Evolutionary conservation across 129 eudicot genomes (phyloP), one percentile per base, ranked within the genome.

Genomic region (Oenanthe sinensis): DNA sequence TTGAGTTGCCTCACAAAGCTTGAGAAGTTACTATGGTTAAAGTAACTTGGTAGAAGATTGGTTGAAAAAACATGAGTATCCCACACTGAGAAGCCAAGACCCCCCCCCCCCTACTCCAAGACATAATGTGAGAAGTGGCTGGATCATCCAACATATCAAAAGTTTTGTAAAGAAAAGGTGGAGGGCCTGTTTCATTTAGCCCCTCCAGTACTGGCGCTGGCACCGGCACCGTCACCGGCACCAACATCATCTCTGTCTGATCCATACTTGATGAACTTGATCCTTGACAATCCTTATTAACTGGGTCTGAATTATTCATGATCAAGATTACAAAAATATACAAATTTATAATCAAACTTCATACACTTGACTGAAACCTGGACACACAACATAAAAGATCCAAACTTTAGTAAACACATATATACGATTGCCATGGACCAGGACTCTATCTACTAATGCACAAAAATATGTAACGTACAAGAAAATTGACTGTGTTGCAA

Each of bases 1-100:
- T 94, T 94, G 39, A 94, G 96, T 85, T 94, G 98, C 80, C 98
- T 91, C 9, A 94, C 93, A 86, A 94, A 94, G 85, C 98, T 94
- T 11, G 98, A 94, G 90, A 94, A 94, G 74, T 94, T 94, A 63
- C 82, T 87, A 70, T 94, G 98, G 88, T 94, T 94, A 75, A 94
- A 94, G 85, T 85, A 87, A 77, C 89, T 88, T 8, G 98, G 97
- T 19, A 94, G 86, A 10, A 94, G 84, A 77, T 69, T 84, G 40
- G 88, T 85, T 54, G 98, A 83, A 22, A 94, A 91, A 52, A 89
- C 92, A 70, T 89, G 89, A 36, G 97, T 93, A 84, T 94, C 98
- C 93, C 89, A 83, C 0, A 94, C 97, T 58, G 84, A 90, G 78
- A 94, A 94, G 79, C 98, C 89, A 10, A 91, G 91, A 49, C 98